Conservation (phyloP, 2,329 filamentous ascomycete species). For the Phaeomoniella chlamydospora region DNA sequence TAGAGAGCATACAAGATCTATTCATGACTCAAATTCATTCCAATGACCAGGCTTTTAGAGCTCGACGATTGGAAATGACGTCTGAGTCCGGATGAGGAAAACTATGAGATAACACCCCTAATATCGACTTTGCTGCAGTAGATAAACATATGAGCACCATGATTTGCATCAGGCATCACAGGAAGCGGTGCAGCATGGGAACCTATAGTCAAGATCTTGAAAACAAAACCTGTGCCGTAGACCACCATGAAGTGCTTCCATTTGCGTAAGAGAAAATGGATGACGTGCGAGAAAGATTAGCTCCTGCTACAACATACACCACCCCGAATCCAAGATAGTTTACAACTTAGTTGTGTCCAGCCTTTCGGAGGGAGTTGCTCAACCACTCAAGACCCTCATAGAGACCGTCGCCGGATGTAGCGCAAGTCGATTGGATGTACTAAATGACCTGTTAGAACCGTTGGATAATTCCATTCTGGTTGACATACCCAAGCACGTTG, state of each 20-base stretch:
- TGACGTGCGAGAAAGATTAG: too few relatives aligned
- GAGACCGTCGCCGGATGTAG: constrained; percentile 96
- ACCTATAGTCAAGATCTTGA: neutral
- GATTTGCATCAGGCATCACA: neutral
- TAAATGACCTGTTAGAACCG: constrained; percentile 21
- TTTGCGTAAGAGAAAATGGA: too few relatives aligned
- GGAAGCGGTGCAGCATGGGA: neutral
- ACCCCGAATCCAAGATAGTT: constrained; percentile 1
- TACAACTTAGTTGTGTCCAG: constrained; percentile 28
- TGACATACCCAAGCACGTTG: constrained; percentile 92
- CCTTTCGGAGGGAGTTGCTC: constrained; percentile 68
- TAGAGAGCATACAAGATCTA: neutral
- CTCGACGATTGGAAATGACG: neutral
- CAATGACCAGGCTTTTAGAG: neutral
- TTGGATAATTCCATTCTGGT: constrained; percentile 3
- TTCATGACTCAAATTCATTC: neutral
- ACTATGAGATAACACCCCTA: neutral
- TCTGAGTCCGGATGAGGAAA: neutral
- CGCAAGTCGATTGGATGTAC: constrained; percentile 99
- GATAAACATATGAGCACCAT: neutral
- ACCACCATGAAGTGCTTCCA: neutral
- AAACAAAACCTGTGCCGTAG: neutral
- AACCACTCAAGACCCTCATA: constrained; percentile 98
- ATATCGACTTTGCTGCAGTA: neutral
- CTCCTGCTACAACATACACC: too few relatives aligned